A percentile compares a stretch with the other conserved stretches of the same genome.
Conservation (phyloP, 1,139 yeast species). For the Yamadazyma aaseri region DNA sequence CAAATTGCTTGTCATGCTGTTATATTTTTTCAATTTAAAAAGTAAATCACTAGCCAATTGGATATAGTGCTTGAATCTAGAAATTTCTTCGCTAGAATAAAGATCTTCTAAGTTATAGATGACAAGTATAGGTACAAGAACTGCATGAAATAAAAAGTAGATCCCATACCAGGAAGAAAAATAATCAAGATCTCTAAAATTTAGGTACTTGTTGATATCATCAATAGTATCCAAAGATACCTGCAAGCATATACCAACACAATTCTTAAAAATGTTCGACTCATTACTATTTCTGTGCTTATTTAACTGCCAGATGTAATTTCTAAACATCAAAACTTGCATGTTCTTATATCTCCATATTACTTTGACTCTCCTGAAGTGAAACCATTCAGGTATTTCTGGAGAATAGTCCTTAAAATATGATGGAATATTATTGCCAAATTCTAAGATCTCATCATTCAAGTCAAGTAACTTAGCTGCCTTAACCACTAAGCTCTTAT, state of each 20-base stretch:
- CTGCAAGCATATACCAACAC: slow-evolving; percentile 4
- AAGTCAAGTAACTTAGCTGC: slow-evolving; percentile 4
- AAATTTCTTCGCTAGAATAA: slow-evolving; percentile 3
- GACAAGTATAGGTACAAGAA: slow-evolving; percentile 7
- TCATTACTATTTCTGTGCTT: slow-evolving; percentile 3
- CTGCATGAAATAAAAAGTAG: slow-evolving; percentile 8
- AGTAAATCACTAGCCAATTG: slow-evolving; percentile 4
- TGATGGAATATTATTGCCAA: slow-evolving; percentile 6
- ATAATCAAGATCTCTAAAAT: slow-evolving; percentile 2
- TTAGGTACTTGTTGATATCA: slow-evolving; percentile 4
- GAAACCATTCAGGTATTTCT: slow-evolving; percentile 12
- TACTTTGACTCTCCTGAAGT: slow-evolving; percentile 7
- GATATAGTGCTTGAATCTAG: slow-evolving; percentile 5
- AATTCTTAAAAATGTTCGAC: slow-evolving; percentile 1
- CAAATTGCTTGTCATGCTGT: slow-evolving; percentile 8
- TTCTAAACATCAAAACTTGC: slow-evolving; percentile 5
- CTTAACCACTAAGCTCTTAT: slow-evolving; percentile 2
- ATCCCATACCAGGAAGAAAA: slow-evolving; percentile 9
- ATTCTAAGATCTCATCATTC: slow-evolving; percentile 6
- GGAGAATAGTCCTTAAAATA: slow-evolving; percentile 6
- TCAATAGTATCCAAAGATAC: slow-evolving; percentile 7
- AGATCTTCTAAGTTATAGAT: slow-evolving; percentile 5
- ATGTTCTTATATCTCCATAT: slow-evolving; percentile 7
- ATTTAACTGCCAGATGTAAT: slow-evolving; percentile 6
- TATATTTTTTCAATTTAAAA: slow-evolving; percentile 5